A percentile compares a stretch with the other conserved stretches of the same genome.
phyloP scores from a whole-genome alignment of 805 yeast genomes.

The Alloascoidea africana region DNA sequence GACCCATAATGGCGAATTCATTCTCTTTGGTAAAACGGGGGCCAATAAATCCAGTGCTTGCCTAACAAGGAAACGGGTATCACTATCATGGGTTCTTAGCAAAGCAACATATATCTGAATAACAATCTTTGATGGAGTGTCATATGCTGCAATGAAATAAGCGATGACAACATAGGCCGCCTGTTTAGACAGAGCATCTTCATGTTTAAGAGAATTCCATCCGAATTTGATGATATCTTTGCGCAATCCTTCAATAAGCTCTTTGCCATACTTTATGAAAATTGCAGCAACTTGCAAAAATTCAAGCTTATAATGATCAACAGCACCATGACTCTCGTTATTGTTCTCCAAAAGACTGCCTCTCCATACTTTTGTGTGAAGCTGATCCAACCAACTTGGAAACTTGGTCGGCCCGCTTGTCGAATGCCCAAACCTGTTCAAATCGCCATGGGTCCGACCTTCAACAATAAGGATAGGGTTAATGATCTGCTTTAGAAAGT shows the following conservation, averaged over 20 bases:
- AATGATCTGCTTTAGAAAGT: slow-evolving; percentile 44
- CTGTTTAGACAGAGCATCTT: slow-evolving; percentile 79
- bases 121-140: slow-evolving; percentile 77
- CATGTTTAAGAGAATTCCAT: slow-evolving; percentile 86
- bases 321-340: slow-evolving; percentile 46
- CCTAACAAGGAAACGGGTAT: slow-evolving; percentile 67
- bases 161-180: slow-evolving; percentile 86
- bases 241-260: slow-evolving; percentile 38
- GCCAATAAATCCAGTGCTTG: slow-evolving; percentile 83
- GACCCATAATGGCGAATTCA: slow-evolving; percentile 57
- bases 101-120: slow-evolving; percentile 88
- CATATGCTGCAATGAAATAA: slow-evolving; percentile 73
- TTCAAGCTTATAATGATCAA: slow-evolving; percentile 64
- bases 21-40: slow-evolving; percentile 64
- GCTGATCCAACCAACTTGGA: slow-evolving; percentile 47
- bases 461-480: slow-evolving; percentile 54
- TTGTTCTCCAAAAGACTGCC: slow-evolving; percentile 21
- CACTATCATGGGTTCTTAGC: slow-evolving; percentile 70
- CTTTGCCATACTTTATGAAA: slow-evolving; percentile 54
- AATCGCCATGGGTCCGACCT: slow-evolving; percentile 30
- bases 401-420: slow-evolving; percentile 12
- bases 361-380: slow-evolving; percentile 63
- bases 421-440: slow-evolving; percentile 28
- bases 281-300: slow-evolving; percentile 70
- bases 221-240: slow-evolving; percentile 86